Evolutionary conservation across 345 rosid species (phyloP), one percentile per base, ranked within the genome.

Genomic region (Stellera chamaejasme): DNA sequence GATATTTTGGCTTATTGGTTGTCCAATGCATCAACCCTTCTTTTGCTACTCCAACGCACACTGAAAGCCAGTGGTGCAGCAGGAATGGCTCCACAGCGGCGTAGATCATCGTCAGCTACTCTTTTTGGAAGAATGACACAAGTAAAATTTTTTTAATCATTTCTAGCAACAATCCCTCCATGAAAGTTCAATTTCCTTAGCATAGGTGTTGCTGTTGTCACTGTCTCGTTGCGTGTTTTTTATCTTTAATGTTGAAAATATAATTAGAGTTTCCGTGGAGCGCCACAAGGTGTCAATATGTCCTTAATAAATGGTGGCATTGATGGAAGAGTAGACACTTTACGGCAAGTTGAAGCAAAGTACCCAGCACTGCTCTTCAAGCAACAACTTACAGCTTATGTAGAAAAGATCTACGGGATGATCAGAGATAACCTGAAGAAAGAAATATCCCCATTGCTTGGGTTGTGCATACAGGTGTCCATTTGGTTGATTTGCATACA

Each of bases 341-440:
- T 91, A 70, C 72, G 87, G 60, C 95, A 91, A 83, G 96, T 91
- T 59, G 98, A 91, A 72, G 98, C 98, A 43, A 91, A 91, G 69
- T 91, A 91, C 70, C 98, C 98, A 2, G 98, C 98, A 58, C 63
- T 91, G 78, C 90, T 91, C 67, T 91, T 91, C 70, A 91, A 91
- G 64, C 98, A 91, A 77, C 98, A 91, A 65, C 89, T 91, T 58
- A 91, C 96, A 11, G 98, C 98, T 32, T 91, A 87, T 66, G 96
- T 91, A 13, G 98, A 91, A 67, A 91, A 91, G 79, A 88, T 91
- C 61, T 91, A 91, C 32, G 98, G 98, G 54, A 91, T 91, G 96
- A 85, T 91, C 70, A 74, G 98, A 13, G 98, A 91, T 72, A 91
- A 87, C 73, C 77, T 91, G 63, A 91, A 91, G 82, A 91, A 91